Base-by-base conservation (phyloP, 306 rosid genomes). In the Glycine soja region DNA sequence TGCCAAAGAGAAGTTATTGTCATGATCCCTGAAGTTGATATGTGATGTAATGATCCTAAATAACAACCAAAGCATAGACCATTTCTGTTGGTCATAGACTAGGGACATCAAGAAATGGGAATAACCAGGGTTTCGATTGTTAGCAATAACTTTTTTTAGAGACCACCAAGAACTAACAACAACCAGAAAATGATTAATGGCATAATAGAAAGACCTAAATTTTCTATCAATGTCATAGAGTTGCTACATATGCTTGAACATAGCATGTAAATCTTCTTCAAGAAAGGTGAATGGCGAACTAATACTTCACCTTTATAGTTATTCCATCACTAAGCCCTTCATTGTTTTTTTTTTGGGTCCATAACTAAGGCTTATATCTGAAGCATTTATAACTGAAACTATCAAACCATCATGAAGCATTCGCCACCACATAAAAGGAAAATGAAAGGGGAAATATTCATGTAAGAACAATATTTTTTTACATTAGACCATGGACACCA, bases 121-220 rank as follows among this genome's bases (percentile, higher is more conserved):
- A 62, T 62, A 32, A 36, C 19, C 5, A 64, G 11, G 70, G 24
- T 36, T 64, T 38, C 0, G 13, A 14, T 69, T 18, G 62, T 81
- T 82, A 14, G 90, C 79, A 56, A 54, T 38, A 72, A 53, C 34
- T 34, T 50, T 15, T 51, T 14, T 57, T 11, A 19, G 8, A 58
- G 58, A 75, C 62, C 62, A 76, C 72, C 18, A 76, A 61, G 16
- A 6, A 80, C 89, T 62, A 75, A 63, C 51, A 52, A 38, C 11
- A n/a, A n/a, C 13, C 6, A 36, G 24, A 38, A 65, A 51, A 65
- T 65, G 24, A 70, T 57, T 57, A 56, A 67, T 54, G 61, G 18
- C 24, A 66, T 74, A 74, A 81, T 53, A 74, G 24, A 65, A 65
- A 74, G 50, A 66, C 75, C 69, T 54, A 15, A 54, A 16, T 30